Base-by-base conservation (phyloP, 1,139 yeast genomes). In the Yamadazyma atlantica region DNA sequence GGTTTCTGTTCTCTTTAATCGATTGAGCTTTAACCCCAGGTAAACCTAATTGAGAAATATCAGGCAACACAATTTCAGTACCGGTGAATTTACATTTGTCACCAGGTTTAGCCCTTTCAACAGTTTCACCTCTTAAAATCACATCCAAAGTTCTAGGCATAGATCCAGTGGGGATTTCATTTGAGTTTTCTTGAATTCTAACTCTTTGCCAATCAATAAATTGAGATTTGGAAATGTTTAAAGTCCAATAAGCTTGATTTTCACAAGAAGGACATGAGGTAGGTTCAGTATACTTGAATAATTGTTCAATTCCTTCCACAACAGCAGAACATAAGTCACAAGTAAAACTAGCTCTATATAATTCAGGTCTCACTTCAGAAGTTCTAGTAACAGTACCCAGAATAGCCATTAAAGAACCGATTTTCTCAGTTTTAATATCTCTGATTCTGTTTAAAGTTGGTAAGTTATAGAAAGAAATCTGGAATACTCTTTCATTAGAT, bases 71-170 rank as follows among this genome's bases (percentile, higher is more conserved):
- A 43, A 94, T 89, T 56, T 89, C 95, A 1, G 96, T 85, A 35
- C 99, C 99, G 0, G 96, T 88, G 60, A 94, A 90, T 49, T 82
- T 80, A 65, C 97, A 88, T 59, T 89, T 86, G 60, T 92, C 98
- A 48, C 99, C 99, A 0, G 99, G 97, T 61, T 92, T 94, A 3
- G 97, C 97, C 48, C 90, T 76, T 59, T 92, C 99, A 7, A 94
- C 98, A 36, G 89, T 76, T 52, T 92, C 97, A 33, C 98, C 98
- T 54, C 98, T 75, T 40, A 92, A 66, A 39, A 92, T 85, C 19
- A 92, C 95, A 60, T 92, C 98, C 49, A 92, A 66, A 8, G 97
- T 92, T 60, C 99, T 78, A 26, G 99, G 99, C 99, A 92, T 92
- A 2, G 97, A 88, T 22, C 99, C 99, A 0, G 97, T 89, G 19